A percentile compares a stretch with the other conserved stretches of the same genome.
Conservation (phyloP, 192 early-diverging fungal genomes). For the Coemansia guatemalensis region DNA sequence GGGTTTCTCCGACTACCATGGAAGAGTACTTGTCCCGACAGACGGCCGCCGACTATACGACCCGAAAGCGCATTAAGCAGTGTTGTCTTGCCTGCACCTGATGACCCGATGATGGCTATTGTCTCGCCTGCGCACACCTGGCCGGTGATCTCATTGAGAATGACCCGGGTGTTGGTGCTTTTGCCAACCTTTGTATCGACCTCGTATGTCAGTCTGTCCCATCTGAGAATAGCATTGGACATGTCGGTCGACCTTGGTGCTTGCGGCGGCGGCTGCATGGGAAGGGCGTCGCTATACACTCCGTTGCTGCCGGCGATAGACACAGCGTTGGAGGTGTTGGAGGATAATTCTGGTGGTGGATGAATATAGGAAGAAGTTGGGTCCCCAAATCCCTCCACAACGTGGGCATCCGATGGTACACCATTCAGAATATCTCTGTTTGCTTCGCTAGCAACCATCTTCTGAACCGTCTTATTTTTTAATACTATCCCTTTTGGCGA, state of each 20-base stretch:
- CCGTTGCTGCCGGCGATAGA: not conserved
- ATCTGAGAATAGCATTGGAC: conserved; percentile 26
- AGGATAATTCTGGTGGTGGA: not conserved
- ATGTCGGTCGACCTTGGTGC: not conserved
- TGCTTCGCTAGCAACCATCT: not conserved
- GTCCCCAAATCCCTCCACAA: not conserved
- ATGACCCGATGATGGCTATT: conserved; percentile 89
- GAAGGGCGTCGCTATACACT: not conserved
- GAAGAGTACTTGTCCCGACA: conserved; percentile 56
- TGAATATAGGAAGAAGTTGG: not conserved
- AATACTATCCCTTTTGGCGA: not conserved
- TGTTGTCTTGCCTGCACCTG: conserved; percentile 89
- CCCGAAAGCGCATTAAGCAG: conserved; percentile 80
- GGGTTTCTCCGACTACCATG: conserved; percentile 45
- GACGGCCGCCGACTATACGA: conserved; percentile 59
- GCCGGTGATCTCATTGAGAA: conserved; percentile 71
- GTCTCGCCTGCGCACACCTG: conserved; percentile 67
- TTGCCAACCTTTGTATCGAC: conserved; percentile 25
- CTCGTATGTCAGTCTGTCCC: conserved; percentile 35
- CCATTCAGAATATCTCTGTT: not conserved
- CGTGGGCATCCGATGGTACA: not conserved
- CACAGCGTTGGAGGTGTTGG: not conserved
- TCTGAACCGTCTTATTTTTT: not conserved
- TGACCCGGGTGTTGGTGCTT: conserved; percentile 4
- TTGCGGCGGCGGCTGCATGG: not conserved